Base-by-base conservation (phyloP, 2,329 filamentous ascomycete species). In the Neofusicoccum umdonicola region DNA sequence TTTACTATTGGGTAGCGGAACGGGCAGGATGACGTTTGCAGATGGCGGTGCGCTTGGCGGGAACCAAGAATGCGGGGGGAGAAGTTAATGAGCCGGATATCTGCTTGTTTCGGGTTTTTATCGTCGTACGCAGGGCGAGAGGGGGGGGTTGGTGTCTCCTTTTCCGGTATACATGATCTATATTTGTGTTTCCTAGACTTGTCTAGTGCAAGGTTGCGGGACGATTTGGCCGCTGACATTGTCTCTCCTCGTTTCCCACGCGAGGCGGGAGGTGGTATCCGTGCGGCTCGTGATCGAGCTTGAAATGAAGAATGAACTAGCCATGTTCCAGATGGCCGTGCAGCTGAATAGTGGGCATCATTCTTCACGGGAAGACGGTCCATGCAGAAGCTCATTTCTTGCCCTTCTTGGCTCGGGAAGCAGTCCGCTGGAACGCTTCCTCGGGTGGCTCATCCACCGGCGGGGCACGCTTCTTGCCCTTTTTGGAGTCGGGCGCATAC, bases 381-480 rank as follows among this genome's bases (percentile, higher is more conserved):
- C 27, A 31, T 31, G 27, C 27, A 35, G 35, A 3, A 15, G 19
- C 35, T 64, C 62, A 60, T 60, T 64, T 64, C 44, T 62, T 69
- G 41, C 39, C 52, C 60, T 72, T 72, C 66, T 72, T 74, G 50
- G 67, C 69, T 63, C 69, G 68, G 65, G 73, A 64, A 9, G 63
- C 58, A 51, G 67, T 78, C 35, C 75, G 76, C 62, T 72, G 68
- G 62, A 88, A 88, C 13, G 84, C 83, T 66, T 90, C 88, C 69
- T 92, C 89, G 0, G 85, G 81, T 31, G 85, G 85, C 72, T 87
- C 85, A 61, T 85, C 83, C 68, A 75, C 77, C 63, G 72, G 75
- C 61, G 68, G 66, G 51, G 71, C 67, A 68, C 79, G 81, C 41
- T 79, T 81, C 70, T 85, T 86, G 66, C 80, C 78, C 64, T 77